A percentile compares a stretch with the other conserved stretches of the same genome.
phyloP scores from a whole-genome alignment of 805 yeast species.

The Wickerhamiella bombiphila region DNA sequence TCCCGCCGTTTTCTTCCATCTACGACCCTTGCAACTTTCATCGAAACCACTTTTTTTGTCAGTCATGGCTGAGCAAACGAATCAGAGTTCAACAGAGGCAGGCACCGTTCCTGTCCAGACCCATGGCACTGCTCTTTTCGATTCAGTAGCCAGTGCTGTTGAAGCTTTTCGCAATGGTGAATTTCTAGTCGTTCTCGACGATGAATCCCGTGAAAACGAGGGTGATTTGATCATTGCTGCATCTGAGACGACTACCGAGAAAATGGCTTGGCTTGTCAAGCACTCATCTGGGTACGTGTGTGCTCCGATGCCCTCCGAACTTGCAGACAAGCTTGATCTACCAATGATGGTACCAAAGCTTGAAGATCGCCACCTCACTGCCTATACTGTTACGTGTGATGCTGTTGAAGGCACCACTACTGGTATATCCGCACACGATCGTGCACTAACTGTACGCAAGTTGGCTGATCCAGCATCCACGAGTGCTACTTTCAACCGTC shows the following conservation, averaged over 20 bases:
- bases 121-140: slow-evolving; percentile 27
- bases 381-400: slow-evolving; percentile 89
- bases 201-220: slow-evolving; percentile 90
- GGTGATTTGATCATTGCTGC: slow-evolving; percentile 97
- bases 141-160: slow-evolving; percentile 53
- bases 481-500: slow-evolving; percentile 62
- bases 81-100: slow-evolving; percentile 55
- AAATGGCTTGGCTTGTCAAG: slow-evolving; percentile 89
- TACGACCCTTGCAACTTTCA: too few relatives aligned
- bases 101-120: slow-evolving; percentile 28
- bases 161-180: slow-evolving; percentile 63
- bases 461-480: slow-evolving; percentile 48
- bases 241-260: slow-evolving; percentile 53
- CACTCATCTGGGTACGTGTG: slow-evolving; percentile 72
- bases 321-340: slow-evolving; percentile 68
- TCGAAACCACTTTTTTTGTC: slow-evolving; percentile 68
- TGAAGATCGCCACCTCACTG: slow-evolving; percentile 87
- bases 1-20: too few relatives aligned
- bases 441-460: slow-evolving; percentile 65
- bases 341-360: slow-evolving; percentile 57
- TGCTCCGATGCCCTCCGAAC: slow-evolving; percentile 62
- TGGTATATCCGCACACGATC: slow-evolving; percentile 89
- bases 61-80: slow-evolving; percentile 81
- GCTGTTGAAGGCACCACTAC: slow-evolving; percentile 82
- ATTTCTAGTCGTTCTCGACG: slow-evolving; percentile 92